Percentiles rank a stretch among this genome's conserved stretches.
phyloP scores from a whole-genome alignment of 768 basidiomycete genomes.

The Nevesoporus exiguus region DNA sequence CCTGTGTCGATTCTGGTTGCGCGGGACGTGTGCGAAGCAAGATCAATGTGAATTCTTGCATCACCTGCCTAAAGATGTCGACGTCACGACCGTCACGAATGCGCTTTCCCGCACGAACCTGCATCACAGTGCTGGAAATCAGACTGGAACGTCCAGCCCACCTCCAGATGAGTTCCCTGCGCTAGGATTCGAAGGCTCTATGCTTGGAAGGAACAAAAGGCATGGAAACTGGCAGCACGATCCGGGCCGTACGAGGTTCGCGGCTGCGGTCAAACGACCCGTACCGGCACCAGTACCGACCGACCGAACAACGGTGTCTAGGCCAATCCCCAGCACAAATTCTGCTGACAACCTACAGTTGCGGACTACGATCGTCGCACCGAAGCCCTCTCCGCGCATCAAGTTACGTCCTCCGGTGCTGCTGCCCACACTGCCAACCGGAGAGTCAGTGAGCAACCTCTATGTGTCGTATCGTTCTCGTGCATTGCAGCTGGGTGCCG shows the following conservation, averaged over 20 bases:
- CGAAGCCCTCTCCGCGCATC: slow-evolving; percentile 79
- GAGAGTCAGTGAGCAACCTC: slow-evolving; percentile 69
- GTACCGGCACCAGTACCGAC: slow-evolving; percentile 29
- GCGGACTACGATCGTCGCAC: slow-evolving; percentile 69
- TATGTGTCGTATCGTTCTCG: slow-evolving; percentile 89
- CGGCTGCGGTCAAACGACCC: slow-evolving; percentile 81
- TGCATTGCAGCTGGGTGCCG: slow-evolving; percentile 89
- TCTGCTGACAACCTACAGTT: slow-evolving; percentile 62
- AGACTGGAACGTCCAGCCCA: slow-evolving; percentile 32
- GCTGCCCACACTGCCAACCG: slow-evolving; percentile 86
- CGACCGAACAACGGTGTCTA: slow-evolving; percentile 44
- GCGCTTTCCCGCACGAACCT: slow-evolving; percentile 68
- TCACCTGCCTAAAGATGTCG: slow-evolving; percentile 82
- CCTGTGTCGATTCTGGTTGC: slow-evolving; percentile 94
- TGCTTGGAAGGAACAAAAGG: slow-evolving; percentile 40
- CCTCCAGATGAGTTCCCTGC: slow-evolving; percentile 67
- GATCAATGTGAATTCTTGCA: slow-evolving; percentile 96
- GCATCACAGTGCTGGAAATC: slow-evolving; percentile 38
- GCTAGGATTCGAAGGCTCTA: slow-evolving; percentile 46
- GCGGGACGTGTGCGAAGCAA: slow-evolving; percentile 95
- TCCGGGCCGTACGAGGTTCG: slow-evolving; percentile 84
- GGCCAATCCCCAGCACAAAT: slow-evolving; percentile 46
- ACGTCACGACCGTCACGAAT: slow-evolving; percentile 64
- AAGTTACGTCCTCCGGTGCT: slow-evolving; percentile 80
- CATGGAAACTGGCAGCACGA: slow-evolving; percentile 56